Conservation (phyloP, 2,329 filamentous ascomycete genomes). For the Pyrenophora teres region DNA sequence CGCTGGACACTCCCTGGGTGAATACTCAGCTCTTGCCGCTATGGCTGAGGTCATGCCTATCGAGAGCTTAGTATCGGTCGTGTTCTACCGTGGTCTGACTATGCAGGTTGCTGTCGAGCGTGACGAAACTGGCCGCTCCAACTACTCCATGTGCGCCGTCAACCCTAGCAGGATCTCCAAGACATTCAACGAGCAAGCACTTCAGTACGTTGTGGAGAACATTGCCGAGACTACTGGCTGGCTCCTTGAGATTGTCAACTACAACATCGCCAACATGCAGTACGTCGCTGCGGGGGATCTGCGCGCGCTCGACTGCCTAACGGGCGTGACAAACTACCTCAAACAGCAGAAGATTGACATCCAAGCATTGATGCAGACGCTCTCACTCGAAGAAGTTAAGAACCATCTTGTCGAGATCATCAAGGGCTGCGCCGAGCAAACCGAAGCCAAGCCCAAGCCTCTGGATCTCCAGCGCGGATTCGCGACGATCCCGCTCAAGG, state of each 20-base stretch:
- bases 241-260: constrained; percentile 99
- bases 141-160: constrained; percentile 99
- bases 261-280: constrained; percentile 74
- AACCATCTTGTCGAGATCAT: constrained; percentile 89
- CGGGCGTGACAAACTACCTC: constrained; percentile 88
- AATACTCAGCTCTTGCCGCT: constrained; percentile 95
- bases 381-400: constrained; percentile 89
- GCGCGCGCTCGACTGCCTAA: constrained; percentile 67
- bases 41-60: constrained; percentile 99
- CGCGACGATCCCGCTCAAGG: constrained; percentile 93
- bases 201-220: constrained; percentile 96
- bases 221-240: constrained; percentile 92
- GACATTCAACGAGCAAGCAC: constrained; percentile 96
- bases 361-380: constrained; percentile 83
- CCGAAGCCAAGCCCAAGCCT: constrained; percentile 84
- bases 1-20: constrained; percentile 94
- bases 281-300: constrained; percentile 71
- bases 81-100: constrained; percentile 97
- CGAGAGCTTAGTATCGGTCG: constrained; percentile 94
- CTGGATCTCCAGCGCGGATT: constrained; percentile 92
- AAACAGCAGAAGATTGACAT: constrained; percentile 98
- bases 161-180: constrained; percentile 98
- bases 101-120: constrained; percentile 99
- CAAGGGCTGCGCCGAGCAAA: constrained; percentile 82
- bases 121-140: constrained; percentile 87